Base-by-base conservation (phyloP, 495 filamentous ascomycete genomes). In the Rhypophila decipiens region DNA sequence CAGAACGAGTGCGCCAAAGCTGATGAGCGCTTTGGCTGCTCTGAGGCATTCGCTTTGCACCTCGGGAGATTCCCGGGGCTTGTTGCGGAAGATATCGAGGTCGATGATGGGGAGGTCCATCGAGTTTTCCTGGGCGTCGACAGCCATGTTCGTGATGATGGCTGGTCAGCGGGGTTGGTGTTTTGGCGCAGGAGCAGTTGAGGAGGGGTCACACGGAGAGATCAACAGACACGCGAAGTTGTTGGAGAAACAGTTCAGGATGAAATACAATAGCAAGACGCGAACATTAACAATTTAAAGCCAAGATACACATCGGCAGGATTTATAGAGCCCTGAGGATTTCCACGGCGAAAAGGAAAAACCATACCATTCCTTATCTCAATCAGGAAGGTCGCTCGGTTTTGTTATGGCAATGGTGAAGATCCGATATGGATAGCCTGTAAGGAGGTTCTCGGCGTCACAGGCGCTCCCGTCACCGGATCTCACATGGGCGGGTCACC, bases 51-150 rank as follows among this genome's bases (percentile, higher is more conserved):
- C 73, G 18, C 58, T 65, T 24, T 70, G 67, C 12, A 69, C 69
- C 9, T 52, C 64, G 34, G 60, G 35, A 10, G 65, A 69, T 38
- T 58, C 51, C 31, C 38, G 55, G 5, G 70, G 50, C 3, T 63
- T 44, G 45, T 51, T 43, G 27, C 64, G 71, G 51, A 70, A 76
- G 51, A 72, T 44, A 49, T 76, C 72, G 24, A 76, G 69, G 55
- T 75, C 73, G 62, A 76, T 65, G 52, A 75, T 52, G n/a, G 73
- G 72, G 39, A 76, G 66, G 56, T 76, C 70, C 73, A 76, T 76
- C 13, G 70, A 56, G 8, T 63, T 12, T 36, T 63, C 53, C 18
- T 33, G 37, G 36, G 21, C 27, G 7, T 7, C 27, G 13, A 31
- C 27, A 13, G 27, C 13, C 27, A 31, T 31, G 27, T n/a, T n/a